Evolutionary conservation across 257 asterid species (phyloP), one percentile per base, ranked within the genome.

Genomic region (Eustoma russellianum): DNA sequence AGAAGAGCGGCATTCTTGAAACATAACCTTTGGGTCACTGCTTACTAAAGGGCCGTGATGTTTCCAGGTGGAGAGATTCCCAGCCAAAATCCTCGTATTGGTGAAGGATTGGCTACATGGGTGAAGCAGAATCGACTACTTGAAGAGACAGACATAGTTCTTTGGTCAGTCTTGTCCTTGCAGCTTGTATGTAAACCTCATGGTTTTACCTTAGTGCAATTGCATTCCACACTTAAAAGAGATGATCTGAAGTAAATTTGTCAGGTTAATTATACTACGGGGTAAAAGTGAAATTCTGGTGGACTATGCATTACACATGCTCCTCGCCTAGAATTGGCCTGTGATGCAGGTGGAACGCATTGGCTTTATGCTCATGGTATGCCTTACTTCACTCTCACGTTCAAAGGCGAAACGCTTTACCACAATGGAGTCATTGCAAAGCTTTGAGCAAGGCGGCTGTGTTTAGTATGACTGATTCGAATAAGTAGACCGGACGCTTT

Each of bases 21-120:
- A 35, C 41, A 35, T 9, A 35, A 35, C 9, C 41, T 35, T 35
- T 35, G 41, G 41, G 41, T 35, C 44, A 72, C 78, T 5, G 65
- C 70, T 15, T 68, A 63, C 59, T 63, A 68, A 43, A 57, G 17
- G 11, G 78, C 57, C 9, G 78, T 67, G 68, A 69, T 50, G 48
- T 67, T 63, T 51, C 78, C 78, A 2, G 78, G 78, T 46, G 78
- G 78, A 53, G 78, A 72, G 64, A 68, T 72, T 59, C 78, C 74
- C 30, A 68, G 68, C 56, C 78, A 72, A 50, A 72, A 72, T 68
- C 78, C 78, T 30, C 71, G 78, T 17, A 66, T 64, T 48, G 74
- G 74, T 44, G 78, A 72, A 51, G 78, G 78, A 51, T 61, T 72
- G 69, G 68, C 70, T 34, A 64, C 78, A 16, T 72, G 78, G 78